A percentile compares a stretch with the other conserved stretches of the same genome.
Evolutionary conservation across 2,329 filamentous ascomycete genomes (phyloP).

Genomic region (Penicillium sp.): DNA sequence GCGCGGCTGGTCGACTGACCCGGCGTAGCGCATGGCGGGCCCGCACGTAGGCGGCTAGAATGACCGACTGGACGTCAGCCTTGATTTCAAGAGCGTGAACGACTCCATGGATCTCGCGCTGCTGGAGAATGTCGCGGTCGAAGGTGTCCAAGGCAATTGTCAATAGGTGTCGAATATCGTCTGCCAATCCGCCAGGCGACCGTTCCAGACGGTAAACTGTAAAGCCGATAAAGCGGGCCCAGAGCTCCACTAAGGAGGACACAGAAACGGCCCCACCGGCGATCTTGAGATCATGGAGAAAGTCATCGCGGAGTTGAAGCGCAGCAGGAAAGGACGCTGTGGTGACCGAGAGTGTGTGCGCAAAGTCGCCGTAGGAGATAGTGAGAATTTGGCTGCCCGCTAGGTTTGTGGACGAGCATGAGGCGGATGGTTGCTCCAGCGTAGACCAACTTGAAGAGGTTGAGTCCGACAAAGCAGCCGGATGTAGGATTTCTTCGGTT

Average conservation of each 20-base stretch:
- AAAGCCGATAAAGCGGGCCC: slow-evolving; percentile 13
- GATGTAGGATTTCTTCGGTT: slow-evolving; percentile 1
- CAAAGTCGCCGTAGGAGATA: slow-evolving; percentile 7
- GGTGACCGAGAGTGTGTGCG: slow-evolving; percentile 9
- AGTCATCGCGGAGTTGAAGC: slow-evolving; percentile 11
- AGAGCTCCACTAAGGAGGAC: slow-evolving; percentile 11
- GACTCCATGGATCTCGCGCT: slow-evolving; percentile 9
- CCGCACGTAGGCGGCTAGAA: slow-evolving; percentile 3
- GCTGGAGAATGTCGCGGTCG: slow-evolving; percentile 7
- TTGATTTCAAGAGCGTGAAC: slow-evolving; percentile 6
- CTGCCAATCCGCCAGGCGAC: slow-evolving; percentile 1
- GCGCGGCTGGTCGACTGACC: too few species aligned
- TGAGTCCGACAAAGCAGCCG: not conserved
- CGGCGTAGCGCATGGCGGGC: slow-evolving; percentile 1
- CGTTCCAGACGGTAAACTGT: slow-evolving; percentile 8
- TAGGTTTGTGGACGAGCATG: slow-evolving; percentile 1
- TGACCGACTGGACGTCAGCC: slow-evolving; percentile 1
- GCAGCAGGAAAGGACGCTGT: slow-evolving; percentile 10
- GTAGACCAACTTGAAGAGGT: slow-evolving; percentile 1
- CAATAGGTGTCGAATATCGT: slow-evolving; percentile 1
- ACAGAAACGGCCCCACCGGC: slow-evolving; percentile 3
- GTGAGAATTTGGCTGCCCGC: slow-evolving; percentile 6
- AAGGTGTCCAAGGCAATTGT: too few species aligned
- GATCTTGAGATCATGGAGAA: slow-evolving; percentile 10
- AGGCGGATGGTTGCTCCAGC: not conserved